These are phyloP conservation scores for Phytomonas francai DNA, from an alignment of 208 protist species.

Conservation along the genomic window DNA sequence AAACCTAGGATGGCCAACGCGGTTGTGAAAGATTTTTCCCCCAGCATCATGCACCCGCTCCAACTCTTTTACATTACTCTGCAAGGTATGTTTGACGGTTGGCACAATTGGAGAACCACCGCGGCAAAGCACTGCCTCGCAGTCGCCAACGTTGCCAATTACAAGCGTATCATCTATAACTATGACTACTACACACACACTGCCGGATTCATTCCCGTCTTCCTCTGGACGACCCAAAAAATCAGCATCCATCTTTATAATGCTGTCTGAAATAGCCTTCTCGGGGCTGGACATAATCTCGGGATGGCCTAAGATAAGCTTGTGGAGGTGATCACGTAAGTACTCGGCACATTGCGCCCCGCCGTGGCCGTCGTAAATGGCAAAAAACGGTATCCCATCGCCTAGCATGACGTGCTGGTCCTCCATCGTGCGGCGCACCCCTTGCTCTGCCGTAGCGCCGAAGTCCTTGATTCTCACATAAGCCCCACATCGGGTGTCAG, in stretches of 20 bases:
- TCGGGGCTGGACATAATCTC: constrained; percentile 58
- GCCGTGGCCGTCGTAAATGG: constrained; percentile 86
- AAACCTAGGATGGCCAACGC: constrained; percentile 90
- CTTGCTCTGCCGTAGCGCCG: constrained; percentile 75
- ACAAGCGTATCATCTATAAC: constrained; percentile 79
- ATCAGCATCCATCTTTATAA: constrained; percentile 75
- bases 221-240: constrained; percentile 58
- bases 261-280: constrained; percentile 61
- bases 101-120: constrained; percentile 62
- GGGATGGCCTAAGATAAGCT: constrained; percentile 52
- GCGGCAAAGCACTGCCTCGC: constrained; percentile 75
- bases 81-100: constrained; percentile 78
- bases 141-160: constrained; percentile 86
- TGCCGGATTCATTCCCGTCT: constrained; percentile 79
- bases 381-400: constrained; percentile 80
- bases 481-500: constrained; percentile 8
- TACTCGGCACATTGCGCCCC: constrained; percentile 81
- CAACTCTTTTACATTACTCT: constrained; percentile 60
- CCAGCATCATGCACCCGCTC: constrained; percentile 82
- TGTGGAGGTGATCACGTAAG: constrained; percentile 72
- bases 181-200: constrained; percentile 76
- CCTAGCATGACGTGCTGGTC: constrained; percentile 82
- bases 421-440: constrained; percentile 81
- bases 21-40: constrained; percentile 86
- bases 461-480: constrained; percentile 68